Evolutionary conservation across 2,329 filamentous ascomycete species (phyloP).

Genomic region (Epichloe sp.): DNA sequence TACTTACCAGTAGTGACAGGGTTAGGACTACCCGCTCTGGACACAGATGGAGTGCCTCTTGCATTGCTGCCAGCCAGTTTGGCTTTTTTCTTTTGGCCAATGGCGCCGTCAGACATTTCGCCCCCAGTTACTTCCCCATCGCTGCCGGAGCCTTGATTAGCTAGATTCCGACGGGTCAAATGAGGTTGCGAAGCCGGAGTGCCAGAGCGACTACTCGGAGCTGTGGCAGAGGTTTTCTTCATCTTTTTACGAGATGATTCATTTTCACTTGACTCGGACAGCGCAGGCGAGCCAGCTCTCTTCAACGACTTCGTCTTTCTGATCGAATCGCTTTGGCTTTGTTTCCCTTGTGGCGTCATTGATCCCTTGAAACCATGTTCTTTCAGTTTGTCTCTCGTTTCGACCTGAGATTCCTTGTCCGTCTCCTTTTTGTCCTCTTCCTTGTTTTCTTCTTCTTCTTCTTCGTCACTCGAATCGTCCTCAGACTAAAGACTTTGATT

Average conservation of each 20-base stretch:
- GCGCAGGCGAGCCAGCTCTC: slow-evolving; percentile 71
- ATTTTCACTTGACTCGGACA: slow-evolving; percentile 84
- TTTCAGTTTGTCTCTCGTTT: slow-evolving; percentile 35
- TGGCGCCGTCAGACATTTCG: slow-evolving; percentile 47
- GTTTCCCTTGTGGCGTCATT: slow-evolving; percentile 39
- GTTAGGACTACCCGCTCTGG: slow-evolving; percentile 48
- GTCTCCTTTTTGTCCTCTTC: slow-evolving; percentile 52
- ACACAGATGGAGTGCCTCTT: slow-evolving; percentile 42
- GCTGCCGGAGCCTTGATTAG: slow-evolving; percentile 48
- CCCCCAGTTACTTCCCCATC: slow-evolving; percentile 61
- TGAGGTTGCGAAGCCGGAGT: slow-evolving; percentile 36
- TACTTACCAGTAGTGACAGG: slow-evolving; percentile 27
- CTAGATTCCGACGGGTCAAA: slow-evolving; percentile 27
- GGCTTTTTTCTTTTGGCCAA: slow-evolving; percentile 38
- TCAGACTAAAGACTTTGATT: slow-evolving; percentile 29
- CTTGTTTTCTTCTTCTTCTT: slow-evolving; percentile 27
- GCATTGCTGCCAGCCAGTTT: slow-evolving; percentile 36
- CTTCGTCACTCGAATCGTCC: slow-evolving; percentile 26
- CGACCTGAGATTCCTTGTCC: slow-evolving; percentile 42
- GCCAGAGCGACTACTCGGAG: slow-evolving; percentile 38
- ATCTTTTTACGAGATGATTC: slow-evolving; percentile 73
- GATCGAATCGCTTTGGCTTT: slow-evolving; percentile 20
- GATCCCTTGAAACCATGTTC: slow-evolving; percentile 56
- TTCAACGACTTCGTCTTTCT: slow-evolving; percentile 58
- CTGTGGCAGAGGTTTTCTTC: slow-evolving; percentile 45